phyloP scores from a whole-genome alignment of 192 early-diverging fungal species.

The Lunasporangiospora selenospora region DNA sequence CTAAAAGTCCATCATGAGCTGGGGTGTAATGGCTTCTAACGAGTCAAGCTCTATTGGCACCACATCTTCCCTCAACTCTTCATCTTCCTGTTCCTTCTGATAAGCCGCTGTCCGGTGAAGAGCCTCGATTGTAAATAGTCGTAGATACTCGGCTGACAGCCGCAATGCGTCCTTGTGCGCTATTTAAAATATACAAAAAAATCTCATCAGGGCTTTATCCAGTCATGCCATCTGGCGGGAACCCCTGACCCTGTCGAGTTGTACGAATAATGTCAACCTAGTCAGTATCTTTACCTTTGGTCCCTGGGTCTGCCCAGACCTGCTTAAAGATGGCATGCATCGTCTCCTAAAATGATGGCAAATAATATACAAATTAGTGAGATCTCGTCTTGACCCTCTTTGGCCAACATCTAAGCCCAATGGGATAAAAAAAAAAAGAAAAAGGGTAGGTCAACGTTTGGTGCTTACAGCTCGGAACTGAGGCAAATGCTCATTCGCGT shows the following conservation, averaged over 20 bases:
- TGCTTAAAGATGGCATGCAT: conserved; percentile 42
- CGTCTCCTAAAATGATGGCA: conserved; percentile 38
- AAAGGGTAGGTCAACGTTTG: not conserved
- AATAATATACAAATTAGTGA: not conserved
- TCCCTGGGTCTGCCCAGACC: conserved; percentile 39
- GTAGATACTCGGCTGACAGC: conserved; percentile 39
- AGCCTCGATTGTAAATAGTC: conserved; percentile 49
- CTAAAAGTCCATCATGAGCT: conserved; percentile 44
- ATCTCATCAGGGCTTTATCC: not conserved
- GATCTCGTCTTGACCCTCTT: not conserved
- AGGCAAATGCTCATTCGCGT: too few relatives aligned
- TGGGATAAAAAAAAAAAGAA: not conserved
- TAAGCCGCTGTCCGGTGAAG: conserved; percentile 46
- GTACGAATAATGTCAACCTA: not conserved
- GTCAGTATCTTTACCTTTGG: conserved; percentile 33
- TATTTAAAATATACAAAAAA: conserved; percentile 1
- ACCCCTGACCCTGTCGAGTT: too few relatives aligned
- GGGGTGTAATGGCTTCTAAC: conserved; percentile 31
- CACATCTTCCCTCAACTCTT: conserved; percentile 41
- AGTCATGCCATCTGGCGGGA: not conserved
- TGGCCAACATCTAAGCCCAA: too few relatives aligned
- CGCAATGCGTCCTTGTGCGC: conserved; percentile 41
- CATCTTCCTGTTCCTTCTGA: conserved; percentile 46
- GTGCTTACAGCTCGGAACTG: conserved; percentile 26
- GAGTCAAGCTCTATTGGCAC: conserved; percentile 38